Percentiles rank a stretch among this genome's conserved stretches.
phyloP scores from a whole-genome alignment of 2,329 filamentous ascomycete species.

The Phyllosticta paracitricarpa region DNA sequence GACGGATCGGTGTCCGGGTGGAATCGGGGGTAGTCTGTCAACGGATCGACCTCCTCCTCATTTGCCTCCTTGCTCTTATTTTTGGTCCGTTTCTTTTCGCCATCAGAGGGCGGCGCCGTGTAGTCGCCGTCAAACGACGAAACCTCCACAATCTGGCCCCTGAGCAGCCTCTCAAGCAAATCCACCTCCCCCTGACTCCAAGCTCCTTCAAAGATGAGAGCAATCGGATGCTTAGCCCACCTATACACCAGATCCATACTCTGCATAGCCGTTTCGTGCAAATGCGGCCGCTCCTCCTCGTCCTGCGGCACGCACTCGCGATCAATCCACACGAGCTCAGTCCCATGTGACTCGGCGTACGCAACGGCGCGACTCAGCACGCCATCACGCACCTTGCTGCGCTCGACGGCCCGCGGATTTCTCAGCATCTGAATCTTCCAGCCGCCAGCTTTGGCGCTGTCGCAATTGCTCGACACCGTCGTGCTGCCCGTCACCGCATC shows the following conservation, averaged over 20 bases:
- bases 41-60: neutral
- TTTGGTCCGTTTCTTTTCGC: no score
- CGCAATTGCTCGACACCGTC: neutral
- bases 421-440: neutral
- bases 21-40: neutral
- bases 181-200: conserved; percentile 1
- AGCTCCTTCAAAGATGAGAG: conserved; percentile 7
- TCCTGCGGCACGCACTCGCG: conserved; percentile 10
- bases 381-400: conserved; percentile 6
- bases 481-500: neutral
- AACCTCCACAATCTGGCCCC: conserved; percentile 1
- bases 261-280: conserved; percentile 8
- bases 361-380: conserved; percentile 8
- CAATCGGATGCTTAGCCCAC: conserved; percentile 5
- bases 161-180: neutral
- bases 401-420: neutral
- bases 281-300: neutral
- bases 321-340: conserved; percentile 10
- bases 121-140: neutral
- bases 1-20: neutral
- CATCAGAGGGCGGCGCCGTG: neutral
- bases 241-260: conserved; percentile 12
- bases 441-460: neutral
- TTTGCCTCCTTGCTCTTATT: no score
- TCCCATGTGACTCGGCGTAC: neutral